Conservation (phyloP, 805 yeast species). For the Ogataea nitratoaversa region DNA sequence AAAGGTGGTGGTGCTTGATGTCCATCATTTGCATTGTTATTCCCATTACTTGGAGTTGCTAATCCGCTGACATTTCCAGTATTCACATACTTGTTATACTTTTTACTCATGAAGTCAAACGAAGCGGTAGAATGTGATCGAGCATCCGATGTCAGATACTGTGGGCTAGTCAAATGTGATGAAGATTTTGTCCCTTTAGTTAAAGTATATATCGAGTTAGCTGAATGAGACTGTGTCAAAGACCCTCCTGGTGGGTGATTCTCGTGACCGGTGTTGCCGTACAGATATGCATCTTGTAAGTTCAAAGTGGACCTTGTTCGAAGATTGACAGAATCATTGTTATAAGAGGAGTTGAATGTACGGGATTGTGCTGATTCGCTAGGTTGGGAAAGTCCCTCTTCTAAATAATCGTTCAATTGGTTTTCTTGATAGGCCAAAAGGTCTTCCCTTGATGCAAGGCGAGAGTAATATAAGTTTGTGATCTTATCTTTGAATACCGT, state of each 20-base stretch:
- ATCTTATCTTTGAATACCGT: slow-evolving; percentile 8
- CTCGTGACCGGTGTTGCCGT: background rate
- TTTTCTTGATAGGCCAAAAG: slow-evolving; percentile 11
- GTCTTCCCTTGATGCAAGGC: slow-evolving; percentile 14
- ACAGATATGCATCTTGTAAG: slow-evolving; percentile 15
- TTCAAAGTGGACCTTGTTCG: slow-evolving; percentile 30
- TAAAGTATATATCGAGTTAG: slow-evolving; percentile 11
- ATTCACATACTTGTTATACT: slow-evolving; percentile 18
- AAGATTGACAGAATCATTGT: slow-evolving; percentile 10
- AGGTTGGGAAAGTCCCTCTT: slow-evolving; percentile 10
- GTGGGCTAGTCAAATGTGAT: background rate
- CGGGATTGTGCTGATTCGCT: slow-evolving; percentile 2
- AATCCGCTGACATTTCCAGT: background rate
- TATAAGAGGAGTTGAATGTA: background rate
- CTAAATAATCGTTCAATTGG: slow-evolving; percentile 9
- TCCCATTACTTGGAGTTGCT: background rate
- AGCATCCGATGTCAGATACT: background rate
- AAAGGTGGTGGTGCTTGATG: background rate
- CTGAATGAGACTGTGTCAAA: slow-evolving; percentile 11
- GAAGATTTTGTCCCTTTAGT: slow-evolving; percentile 1
- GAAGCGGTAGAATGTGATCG: slow-evolving; percentile 1
- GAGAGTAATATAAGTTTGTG: slow-evolving; percentile 10
- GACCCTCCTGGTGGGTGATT: slow-evolving; percentile 1
- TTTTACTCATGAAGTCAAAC: slow-evolving; percentile 23
- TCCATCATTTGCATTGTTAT: background rate